These are phyloP conservation scores for Aureobasidium sp. DNA, from an alignment of 2,329 filamentous ascomycete species.

Conservation along the genomic window DNA sequence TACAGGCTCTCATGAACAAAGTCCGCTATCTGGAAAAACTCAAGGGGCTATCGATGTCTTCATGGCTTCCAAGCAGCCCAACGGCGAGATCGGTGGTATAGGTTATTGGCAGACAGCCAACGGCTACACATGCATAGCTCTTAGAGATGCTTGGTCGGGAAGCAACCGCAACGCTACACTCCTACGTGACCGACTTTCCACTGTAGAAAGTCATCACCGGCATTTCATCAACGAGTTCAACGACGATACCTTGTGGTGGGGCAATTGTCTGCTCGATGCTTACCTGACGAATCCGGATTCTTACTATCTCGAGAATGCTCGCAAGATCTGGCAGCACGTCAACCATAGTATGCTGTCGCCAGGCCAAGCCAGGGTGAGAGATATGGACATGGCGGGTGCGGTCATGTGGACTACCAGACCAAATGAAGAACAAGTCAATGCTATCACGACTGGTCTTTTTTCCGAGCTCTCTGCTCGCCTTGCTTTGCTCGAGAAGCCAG, in stretches of 20 bases:
- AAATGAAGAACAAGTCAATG: conserved; percentile 12
- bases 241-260: conserved; percentile 24
- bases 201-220: conserved; percentile 16
- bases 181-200: conserved; percentile 14
- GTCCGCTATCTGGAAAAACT: conserved; percentile 10
- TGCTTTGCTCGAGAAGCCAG: conserved; percentile 13
- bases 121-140: conserved; percentile 23
- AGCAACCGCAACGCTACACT: conserved; percentile 16
- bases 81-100: conserved; percentile 21
- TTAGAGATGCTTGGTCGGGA: conserved; percentile 19
- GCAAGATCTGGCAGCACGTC: conserved; percentile 17
- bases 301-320: conserved; percentile 19
- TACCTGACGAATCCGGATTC: conserved; percentile 17
- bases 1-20: not conserved
- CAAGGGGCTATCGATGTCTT: conserved; percentile 20
- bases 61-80: conserved; percentile 16
- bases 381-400: conserved; percentile 20
- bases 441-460: conserved; percentile 15
- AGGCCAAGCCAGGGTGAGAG: conserved; percentile 16
- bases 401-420: conserved; percentile 12
- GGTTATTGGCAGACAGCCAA: conserved; percentile 25
- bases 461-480: conserved; percentile 20
- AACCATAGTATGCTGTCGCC: conserved; percentile 15
- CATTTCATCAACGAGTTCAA: conserved; percentile 23
- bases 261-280: conserved; percentile 18